Evolutionary conservation across 225 moss, liverwort and hornwort species (phyloP), one percentile per base, ranked within the genome.

Genomic region (Sphagnum tenellum): DNA sequence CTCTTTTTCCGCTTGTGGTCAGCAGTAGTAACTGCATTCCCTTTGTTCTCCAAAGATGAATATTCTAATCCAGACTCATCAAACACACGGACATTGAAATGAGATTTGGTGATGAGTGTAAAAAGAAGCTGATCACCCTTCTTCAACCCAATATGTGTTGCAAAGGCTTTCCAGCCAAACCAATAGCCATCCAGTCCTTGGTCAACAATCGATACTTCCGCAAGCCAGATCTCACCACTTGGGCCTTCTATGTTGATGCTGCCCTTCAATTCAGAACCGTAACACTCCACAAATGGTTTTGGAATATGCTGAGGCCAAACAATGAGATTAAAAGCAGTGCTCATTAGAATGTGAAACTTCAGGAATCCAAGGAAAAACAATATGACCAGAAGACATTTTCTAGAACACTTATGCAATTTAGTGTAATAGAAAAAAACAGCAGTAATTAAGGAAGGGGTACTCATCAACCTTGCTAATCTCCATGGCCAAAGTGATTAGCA

Each of bases 111-210:
- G 52, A 83, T 29, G 5, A 79, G 72, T 8, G 69, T 66, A 51
- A 83, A 77, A 0, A 83, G 51, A 64, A 83, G 68, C 56, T 83
- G 83, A 47, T 83, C 79, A 9, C 83, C 83, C 9, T 76, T 79
- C 65, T 74, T 76, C 56, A 72, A 58, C 61, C 64, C 72, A 52
- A 10, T 59, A 52, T 65, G 63, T 1, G 74, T 63, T 1, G 79
- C 67, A 13, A 83, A 79, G 65, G 8, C 61, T 58, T 74, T 76
- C 83, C 83, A 83, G 46, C 83, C 83, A 9, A 69, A 67, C 59
- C 74, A 72, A 56, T 79, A 83, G 8, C 79, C 74, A 61, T 76
- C 59, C 9, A 66, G 45, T 51, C 73, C 73, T 4, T 48, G 58
- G 2, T 63, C 67, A 44, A 72, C 64, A 5, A 76, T 67, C 1